Evolutionary conservation across 2,329 filamentous ascomycete genomes (phyloP).

Genomic region (Neocucurbitaria cava): DNA sequence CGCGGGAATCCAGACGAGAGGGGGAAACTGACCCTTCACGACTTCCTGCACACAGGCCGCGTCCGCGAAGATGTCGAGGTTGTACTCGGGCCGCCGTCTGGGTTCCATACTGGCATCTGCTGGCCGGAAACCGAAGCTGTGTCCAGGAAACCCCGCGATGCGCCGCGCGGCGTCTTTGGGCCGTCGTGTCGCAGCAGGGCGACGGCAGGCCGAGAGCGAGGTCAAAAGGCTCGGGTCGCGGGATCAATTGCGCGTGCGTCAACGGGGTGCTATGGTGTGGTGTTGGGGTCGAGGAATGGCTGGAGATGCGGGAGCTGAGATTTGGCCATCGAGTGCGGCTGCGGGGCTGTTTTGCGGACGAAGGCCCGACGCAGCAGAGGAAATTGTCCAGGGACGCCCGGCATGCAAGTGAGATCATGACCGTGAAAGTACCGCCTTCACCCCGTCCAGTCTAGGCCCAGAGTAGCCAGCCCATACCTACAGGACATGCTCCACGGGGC

Average conservation of each 20-base stretch:
- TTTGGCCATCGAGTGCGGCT: conserved; percentile 12
- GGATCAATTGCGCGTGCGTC: neutral
- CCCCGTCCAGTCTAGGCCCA: conserved; percentile 7
- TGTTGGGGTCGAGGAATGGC: conserved; percentile 8
- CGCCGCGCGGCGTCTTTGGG: conserved; percentile 18
- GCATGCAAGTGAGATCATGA: conserved; percentile 28
- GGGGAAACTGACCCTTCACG: conserved; percentile 74
- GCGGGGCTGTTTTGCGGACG: conserved; percentile 22
- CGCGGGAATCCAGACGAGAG: conserved; percentile 10
- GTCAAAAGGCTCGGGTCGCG: neutral
- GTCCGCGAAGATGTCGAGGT: conserved; percentile 92
- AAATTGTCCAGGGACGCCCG: conserved; percentile 13
- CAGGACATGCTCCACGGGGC: conserved; percentile 11
- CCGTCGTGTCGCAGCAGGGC: conserved; percentile 14
- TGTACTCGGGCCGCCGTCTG: conserved; percentile 81
- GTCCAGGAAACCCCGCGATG: conserved; percentile 14
- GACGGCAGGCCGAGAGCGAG: conserved; percentile 1
- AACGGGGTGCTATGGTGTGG: neutral
- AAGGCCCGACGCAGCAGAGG: conserved; percentile 13
- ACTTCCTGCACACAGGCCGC: conserved; percentile 89
- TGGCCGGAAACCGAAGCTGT: conserved; percentile 13
- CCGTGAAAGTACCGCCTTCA: conserved; percentile 17
- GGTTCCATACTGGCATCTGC: conserved; percentile 63
- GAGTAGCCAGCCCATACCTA: no score
- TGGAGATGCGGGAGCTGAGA: conserved; percentile 13